A percentile compares a stretch with the other conserved stretches of the same genome.
Conservation (phyloP, 2,329 filamentous ascomycete species). For the Exutisphaerella laricina region DNA sequence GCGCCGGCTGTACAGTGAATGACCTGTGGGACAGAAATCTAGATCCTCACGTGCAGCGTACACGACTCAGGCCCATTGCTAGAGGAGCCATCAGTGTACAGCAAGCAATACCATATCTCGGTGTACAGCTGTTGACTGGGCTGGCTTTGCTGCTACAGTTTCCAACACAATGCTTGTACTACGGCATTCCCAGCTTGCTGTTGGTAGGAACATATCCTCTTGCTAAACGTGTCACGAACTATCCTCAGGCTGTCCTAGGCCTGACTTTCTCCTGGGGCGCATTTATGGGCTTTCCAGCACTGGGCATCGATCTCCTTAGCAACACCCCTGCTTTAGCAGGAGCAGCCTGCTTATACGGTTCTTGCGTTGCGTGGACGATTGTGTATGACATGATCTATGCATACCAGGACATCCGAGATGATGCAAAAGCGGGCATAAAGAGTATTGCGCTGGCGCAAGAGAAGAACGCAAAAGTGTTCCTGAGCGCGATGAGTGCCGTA, state of each 20-base stretch:
- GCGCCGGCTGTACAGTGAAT: conserved; percentile 83
- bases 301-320: conserved; percentile 68
- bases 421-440: conserved; percentile 81
- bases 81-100: conserved; percentile 68
- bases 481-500: conserved; percentile 62
- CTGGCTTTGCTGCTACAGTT: conserved; percentile 72
- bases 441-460: conserved; percentile 78
- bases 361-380: conserved; percentile 80
- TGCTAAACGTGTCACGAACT: conserved; percentile 80
- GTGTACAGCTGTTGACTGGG: conserved; percentile 66
- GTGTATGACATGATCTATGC: conserved; percentile 92
- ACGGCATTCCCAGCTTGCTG: conserved; percentile 67
- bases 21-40: conserved; percentile 87
- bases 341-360: conserved; percentile 65
- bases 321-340: conserved; percentile 58
- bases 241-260: conserved; percentile 77
- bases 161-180: conserved; percentile 66
- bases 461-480: conserved; percentile 67
- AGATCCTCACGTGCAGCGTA: conserved; percentile 72
- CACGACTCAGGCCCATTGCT: conserved; percentile 72
- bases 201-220: conserved; percentile 73
- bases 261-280: conserved; percentile 86
- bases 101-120: conserved; percentile 68
- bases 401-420: conserved; percentile 85
- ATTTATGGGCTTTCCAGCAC: conserved; percentile 78